A percentile compares a stretch with the other conserved stretches of the same genome.
phyloP scores from a whole-genome alignment of 176 grass and related monocot species.

The Avena insularis region DNA sequence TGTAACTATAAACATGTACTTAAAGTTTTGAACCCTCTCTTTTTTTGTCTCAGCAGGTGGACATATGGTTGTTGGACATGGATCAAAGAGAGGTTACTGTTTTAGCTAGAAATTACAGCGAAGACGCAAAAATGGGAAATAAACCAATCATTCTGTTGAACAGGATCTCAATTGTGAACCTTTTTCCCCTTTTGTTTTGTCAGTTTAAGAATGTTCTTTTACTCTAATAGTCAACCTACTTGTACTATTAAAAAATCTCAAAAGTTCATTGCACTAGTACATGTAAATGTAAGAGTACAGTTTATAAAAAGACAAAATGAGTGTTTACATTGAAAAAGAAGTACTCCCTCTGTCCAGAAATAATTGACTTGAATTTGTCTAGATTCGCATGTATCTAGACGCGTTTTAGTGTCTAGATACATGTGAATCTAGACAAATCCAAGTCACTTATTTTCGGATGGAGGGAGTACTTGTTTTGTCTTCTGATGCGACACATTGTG shows the following conservation, averaged over 20 bases:
- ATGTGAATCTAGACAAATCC: no score
- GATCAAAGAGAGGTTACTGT: not conserved
- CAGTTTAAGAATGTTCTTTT: not conserved
- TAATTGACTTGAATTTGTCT: no score
- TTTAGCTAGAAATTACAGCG: not conserved
- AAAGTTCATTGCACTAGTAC: not conserved
- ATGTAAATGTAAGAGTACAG: not conserved
- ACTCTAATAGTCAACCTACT: not conserved
- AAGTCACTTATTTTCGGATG: no score
- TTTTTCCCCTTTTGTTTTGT: not conserved
- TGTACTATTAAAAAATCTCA: not conserved
- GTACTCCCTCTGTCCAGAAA: not conserved
- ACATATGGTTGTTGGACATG: not conserved
- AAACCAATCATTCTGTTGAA: not conserved
- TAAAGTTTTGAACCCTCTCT: not conserved
- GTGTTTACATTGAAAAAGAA: not conserved
- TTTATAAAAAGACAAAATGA: slow-evolving; percentile 3
- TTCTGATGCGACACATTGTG: not conserved
- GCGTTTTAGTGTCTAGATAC: no score
- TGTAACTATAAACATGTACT: not conserved
- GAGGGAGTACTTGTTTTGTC: no score
- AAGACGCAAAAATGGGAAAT: not conserved
- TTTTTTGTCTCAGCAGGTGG: not conserved
- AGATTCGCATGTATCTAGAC: no score
- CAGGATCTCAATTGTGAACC: not conserved